Evolutionary conservation across 441 rosid genomes (phyloP).

Genomic region (Croton setiger): DNA sequence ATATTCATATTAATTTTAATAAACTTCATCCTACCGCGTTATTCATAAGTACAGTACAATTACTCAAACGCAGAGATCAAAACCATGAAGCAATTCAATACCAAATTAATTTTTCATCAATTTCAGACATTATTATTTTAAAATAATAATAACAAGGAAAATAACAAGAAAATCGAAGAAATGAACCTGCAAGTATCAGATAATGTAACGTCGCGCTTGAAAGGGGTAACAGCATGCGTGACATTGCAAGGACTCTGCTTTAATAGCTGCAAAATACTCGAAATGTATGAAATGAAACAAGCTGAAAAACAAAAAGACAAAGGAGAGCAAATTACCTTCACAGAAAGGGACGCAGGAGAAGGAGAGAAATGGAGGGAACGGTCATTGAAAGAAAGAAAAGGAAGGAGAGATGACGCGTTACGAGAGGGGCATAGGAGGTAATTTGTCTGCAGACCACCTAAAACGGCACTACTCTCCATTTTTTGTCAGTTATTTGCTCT

Average conservation of each 20-base stretch:
- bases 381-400: slow-evolving; percentile 7
- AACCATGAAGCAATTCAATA: not conserved
- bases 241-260: slow-evolving; percentile 27
- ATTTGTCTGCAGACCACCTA: slow-evolving; percentile 27
- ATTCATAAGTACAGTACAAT: not conserved
- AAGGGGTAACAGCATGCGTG: slow-evolving; percentile 33
- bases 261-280: slow-evolving; percentile 27
- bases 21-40: not conserved
- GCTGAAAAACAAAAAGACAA: not conserved
- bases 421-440: slow-evolving; percentile 37
- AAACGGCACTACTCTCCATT: slow-evolving; percentile 49
- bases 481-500: not conserved
- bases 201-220: slow-evolving; percentile 36
- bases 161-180: not conserved
- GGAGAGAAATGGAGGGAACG: slow-evolving; percentile 1
- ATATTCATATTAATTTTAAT: not conserved
- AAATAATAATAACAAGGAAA: not conserved
- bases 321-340: slow-evolving; percentile 35
- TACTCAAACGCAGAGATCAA: not conserved
- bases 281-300: not conserved
- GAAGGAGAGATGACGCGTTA: slow-evolving; percentile 25
- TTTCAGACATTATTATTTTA: too few relatives aligned
- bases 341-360: slow-evolving; percentile 25
- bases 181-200: slow-evolving; percentile 49
- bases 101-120: too few relatives aligned